Evolutionary conservation across 805 yeast species (phyloP), one percentile per base, ranked within the genome.

Genomic region (Candida schatavii): DNA sequence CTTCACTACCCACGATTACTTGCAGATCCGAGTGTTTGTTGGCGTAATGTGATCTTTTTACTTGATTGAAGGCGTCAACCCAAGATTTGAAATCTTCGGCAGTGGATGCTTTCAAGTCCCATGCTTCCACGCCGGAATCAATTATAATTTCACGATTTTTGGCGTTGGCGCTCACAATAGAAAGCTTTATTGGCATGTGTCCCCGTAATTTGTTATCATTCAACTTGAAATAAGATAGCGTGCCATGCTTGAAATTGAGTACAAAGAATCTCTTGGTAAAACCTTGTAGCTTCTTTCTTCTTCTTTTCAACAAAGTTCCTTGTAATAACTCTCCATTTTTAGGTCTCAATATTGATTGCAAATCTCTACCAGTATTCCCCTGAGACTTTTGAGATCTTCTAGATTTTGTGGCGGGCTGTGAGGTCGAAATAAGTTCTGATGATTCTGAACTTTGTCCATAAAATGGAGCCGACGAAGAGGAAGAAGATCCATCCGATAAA

Each of bases 91-190:
- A 93, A 48, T 85, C 90, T 5, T 73, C 69, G 9, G 64, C 62
- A 43, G 72, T 79, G 36, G 72, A 65, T 0, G 97, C 86, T 52
- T 85, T 87, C 46, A 91, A 69, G 29, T 80, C 81, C 98, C 98
- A 91, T 7, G 86, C 81, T 59, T 91, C 98, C 80, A 91, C 82
- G 2, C 98, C 98, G 0, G 97, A 88, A 59, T 93, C 97, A 44
- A 93, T 76, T 35, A 84, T 81, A 33, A 93, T 81, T 53, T 86
- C 83, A 40, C 78, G 66, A 19, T 79, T 77, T 43, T 77, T 76
- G 20, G 78, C 72, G 52, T 83, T 83, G 0, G 95, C 96, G 43
- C 90, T 78, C 2, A 93, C 81, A n/a, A 85, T 85, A 2, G 95
- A 81, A 37, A 85, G 75, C 40, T 77, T 80, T 37, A 93, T 80